Evolutionary conservation across 345 rosid genomes (phyloP).

Genomic region (Lagerstroemia speciosa): DNA sequence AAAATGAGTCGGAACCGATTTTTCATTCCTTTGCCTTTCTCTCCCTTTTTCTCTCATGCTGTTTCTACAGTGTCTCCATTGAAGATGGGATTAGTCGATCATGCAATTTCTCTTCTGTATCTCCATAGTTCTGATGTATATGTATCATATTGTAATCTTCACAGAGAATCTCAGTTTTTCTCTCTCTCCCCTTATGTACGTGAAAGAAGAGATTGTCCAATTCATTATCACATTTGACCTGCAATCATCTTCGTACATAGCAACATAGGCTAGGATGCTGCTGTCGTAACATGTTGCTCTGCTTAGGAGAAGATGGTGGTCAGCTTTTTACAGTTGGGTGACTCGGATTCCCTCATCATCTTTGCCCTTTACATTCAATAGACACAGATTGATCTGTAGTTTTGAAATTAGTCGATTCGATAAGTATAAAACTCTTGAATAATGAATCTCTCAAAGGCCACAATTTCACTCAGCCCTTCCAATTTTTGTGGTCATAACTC

Average conservation of each 20-base stretch:
- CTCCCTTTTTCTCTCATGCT: constrained; percentile 15
- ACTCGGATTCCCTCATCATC: too few species aligned
- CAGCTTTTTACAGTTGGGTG: too few species aligned
- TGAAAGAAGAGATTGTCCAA: not conserved
- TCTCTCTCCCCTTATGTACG: not conserved
- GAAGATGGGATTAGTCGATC: not conserved
- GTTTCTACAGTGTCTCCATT: constrained; percentile 11
- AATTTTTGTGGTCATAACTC: too few species aligned
- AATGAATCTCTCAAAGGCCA: too few species aligned
- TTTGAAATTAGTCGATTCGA: too few species aligned
- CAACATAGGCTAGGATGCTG: not conserved
- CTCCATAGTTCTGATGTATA: constrained; percentile 29
- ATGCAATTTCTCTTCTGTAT: constrained; percentile 10
- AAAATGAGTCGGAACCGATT: constrained; percentile 2
- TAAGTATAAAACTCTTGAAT: too few species aligned
- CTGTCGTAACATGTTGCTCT: not conserved
- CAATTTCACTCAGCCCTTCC: too few species aligned
- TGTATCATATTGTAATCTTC: constrained; percentile 5
- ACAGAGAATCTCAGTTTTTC: not conserved
- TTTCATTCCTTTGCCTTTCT: constrained; percentile 16
- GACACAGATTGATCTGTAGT: too few species aligned
- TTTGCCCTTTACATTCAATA: too few species aligned
- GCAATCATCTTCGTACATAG: not conserved
- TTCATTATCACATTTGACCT: not conserved
- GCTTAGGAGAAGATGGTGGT: not conserved